These are phyloP conservation scores for Arthrobotrys pseudoclavata DNA, from an alignment of 2,329 filamentous ascomycete genomes.

Conservation along the genomic window DNA sequence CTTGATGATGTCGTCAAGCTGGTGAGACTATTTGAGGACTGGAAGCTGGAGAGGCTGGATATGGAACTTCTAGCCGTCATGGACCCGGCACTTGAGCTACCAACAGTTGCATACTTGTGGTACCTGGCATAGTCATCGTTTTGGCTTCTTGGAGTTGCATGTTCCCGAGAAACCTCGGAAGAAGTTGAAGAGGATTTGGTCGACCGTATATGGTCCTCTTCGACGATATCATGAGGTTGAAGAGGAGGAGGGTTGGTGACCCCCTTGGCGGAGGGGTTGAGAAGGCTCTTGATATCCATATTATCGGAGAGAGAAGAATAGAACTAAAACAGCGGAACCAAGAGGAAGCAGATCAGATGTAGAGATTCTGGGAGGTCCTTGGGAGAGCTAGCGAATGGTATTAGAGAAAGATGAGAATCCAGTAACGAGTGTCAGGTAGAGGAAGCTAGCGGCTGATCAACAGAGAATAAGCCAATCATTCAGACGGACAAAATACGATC, in stretches of 20 bases:
- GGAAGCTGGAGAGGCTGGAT: conserved; percentile 52
- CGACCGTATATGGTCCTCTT: conserved; percentile 45
- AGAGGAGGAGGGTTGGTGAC: conserved; percentile 5
- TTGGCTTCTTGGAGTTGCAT: conserved; percentile 35
- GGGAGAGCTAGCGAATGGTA: conserved; percentile 38
- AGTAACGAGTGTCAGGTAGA: conserved; percentile 51
- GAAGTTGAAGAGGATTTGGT: conserved; percentile 54
- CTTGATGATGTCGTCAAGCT: conserved; percentile 57
- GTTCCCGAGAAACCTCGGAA: conserved; percentile 48
- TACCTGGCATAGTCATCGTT: conserved; percentile 44
- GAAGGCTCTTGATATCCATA: conserved; percentile 58
- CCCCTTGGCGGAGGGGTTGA: conserved; percentile 52
- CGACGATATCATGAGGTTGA: conserved; percentile 15
- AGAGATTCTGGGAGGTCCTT: conserved; percentile 22
- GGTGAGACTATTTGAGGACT: conserved; percentile 51
- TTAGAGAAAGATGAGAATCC: conserved; percentile 46
- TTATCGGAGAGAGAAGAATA: conserved; percentile 23
- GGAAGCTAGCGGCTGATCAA: conserved; percentile 57
- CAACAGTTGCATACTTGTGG: conserved; percentile 57
- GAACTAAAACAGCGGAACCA: neutral
- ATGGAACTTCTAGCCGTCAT: conserved; percentile 58
- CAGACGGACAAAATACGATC: conserved; percentile 41
- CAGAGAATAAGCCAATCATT: conserved; percentile 60
- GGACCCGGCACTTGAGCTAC: conserved; percentile 54
- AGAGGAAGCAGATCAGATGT: conserved; percentile 37